phyloP scores from a whole-genome alignment of 768 basidiomycete genomes.

The Butyriboletus loyo region DNA sequence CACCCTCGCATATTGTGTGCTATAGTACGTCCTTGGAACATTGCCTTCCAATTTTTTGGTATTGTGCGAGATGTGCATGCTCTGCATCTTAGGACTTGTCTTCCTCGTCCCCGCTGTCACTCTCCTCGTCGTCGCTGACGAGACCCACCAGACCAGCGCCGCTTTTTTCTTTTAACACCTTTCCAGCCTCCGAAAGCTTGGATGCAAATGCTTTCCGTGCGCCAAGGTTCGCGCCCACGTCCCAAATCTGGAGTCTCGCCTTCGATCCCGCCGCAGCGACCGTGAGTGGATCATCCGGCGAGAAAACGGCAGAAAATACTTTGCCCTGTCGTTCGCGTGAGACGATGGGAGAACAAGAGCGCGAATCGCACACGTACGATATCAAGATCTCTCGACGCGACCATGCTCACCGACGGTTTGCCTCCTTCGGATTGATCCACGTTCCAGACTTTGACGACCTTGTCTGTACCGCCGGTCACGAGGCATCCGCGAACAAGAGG shows the following conservation, averaged over 20 bases:
- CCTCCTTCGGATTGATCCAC: slow-evolving; percentile 61
- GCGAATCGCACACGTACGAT: slow-evolving; percentile 58
- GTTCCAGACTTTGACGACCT: slow-evolving; percentile 96
- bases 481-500: slow-evolving; percentile 87
- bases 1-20: slow-evolving; percentile 7
- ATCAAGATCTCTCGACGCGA: slow-evolving; percentile 85
- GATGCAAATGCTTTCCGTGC: slow-evolving; percentile 79
- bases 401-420: slow-evolving; percentile 77
- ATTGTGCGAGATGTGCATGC: background rate
- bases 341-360: background rate
- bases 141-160: slow-evolving; percentile 70
- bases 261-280: slow-evolving; percentile 93
- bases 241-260: slow-evolving; percentile 94
- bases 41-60: slow-evolving; percentile 1
- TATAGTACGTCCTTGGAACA: slow-evolving; percentile 12
- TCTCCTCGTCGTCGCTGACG: slow-evolving; percentile 67
- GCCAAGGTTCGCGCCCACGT: slow-evolving; percentile 79
- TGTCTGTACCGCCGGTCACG: slow-evolving; percentile 93
- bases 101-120: slow-evolving; percentile 46
- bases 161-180: slow-evolving; percentile 59
- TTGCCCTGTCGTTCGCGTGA: slow-evolving; percentile 64
- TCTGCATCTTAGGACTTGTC: slow-evolving; percentile 13
- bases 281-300: slow-evolving; percentile 92
- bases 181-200: slow-evolving; percentile 74
- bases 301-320: slow-evolving; percentile 89